These are phyloP conservation scores for Clonostachys byssicola DNA, from an alignment of 2,329 filamentous ascomycete genomes.

Conservation along the genomic window DNA sequence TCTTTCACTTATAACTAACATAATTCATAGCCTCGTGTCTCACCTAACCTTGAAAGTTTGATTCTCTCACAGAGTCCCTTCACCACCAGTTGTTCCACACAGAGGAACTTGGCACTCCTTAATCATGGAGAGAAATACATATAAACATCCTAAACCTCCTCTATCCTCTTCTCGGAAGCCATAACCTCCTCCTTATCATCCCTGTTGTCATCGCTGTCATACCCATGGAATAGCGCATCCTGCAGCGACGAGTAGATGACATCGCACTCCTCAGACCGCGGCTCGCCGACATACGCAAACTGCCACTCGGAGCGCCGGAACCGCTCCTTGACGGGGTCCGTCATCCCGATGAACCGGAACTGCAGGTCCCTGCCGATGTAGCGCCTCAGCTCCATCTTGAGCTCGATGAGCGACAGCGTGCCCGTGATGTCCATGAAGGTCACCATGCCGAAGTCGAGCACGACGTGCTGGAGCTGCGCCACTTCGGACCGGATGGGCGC, in stretches of 20 bases:
- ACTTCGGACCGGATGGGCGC: constrained; percentile 19
- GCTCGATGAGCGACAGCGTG: constrained; percentile 39
- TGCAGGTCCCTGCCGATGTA: constrained; percentile 42
- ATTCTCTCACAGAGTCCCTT: too few species aligned
- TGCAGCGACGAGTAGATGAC: constrained; percentile 10
- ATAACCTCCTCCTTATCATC: constrained; percentile 1
- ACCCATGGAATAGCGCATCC: constrained; percentile 8
- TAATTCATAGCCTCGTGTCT: too few species aligned
- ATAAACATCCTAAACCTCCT: neutral
- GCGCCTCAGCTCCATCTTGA: constrained; percentile 40
- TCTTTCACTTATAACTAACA: too few species aligned
- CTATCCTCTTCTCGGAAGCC: neutral
- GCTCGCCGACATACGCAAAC: constrained; percentile 19
- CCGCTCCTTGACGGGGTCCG: constrained; percentile 29
- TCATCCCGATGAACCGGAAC: constrained; percentile 43
- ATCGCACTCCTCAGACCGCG: constrained; percentile 8
- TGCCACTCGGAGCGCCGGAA: constrained; percentile 32
- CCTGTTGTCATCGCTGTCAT: constrained; percentile 3
- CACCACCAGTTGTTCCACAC: too few species aligned
- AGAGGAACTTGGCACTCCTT: too few species aligned
- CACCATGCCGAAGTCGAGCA: constrained; percentile 47
- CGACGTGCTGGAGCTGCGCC: constrained; percentile 37
- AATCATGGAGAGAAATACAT: neutral
- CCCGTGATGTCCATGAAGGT: constrained; percentile 51
- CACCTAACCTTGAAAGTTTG: too few species aligned